phyloP scores from a whole-genome alignment of 108 stramenopile genomes.

The Phaeodactylum tricornutum region DNA sequence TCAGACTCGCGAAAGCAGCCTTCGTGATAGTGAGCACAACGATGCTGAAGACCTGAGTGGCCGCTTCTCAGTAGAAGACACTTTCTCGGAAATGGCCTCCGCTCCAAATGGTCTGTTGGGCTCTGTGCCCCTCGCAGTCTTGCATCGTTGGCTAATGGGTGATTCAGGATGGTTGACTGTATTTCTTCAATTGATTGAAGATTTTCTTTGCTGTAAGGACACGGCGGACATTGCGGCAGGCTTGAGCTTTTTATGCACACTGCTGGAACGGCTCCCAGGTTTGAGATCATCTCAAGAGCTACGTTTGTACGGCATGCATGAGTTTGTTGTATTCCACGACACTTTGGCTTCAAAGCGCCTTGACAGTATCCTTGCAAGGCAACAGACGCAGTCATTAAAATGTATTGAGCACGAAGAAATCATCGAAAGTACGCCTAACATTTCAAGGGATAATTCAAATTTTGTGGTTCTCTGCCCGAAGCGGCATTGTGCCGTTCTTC shows the following conservation, averaged over 20 bases:
- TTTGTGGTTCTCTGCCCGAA: conserved; percentile 26
- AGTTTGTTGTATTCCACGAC: conserved; percentile 22
- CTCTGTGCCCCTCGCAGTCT: conserved; percentile 12
- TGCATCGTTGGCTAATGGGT: conserved; percentile 9
- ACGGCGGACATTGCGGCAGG: conserved; percentile 21
- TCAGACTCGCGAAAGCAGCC: neutral
- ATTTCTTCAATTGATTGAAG: conserved; percentile 25
- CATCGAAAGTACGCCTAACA: neutral
- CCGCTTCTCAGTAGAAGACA: neutral
- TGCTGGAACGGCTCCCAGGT: conserved; percentile 13
- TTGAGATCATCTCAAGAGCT: conserved; percentile 12
- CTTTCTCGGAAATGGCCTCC: neutral
- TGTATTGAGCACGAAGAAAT: neutral
- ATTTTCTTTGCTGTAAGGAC: conserved; percentile 34
- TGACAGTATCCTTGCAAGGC: conserved; percentile 8
- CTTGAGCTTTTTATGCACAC: conserved; percentile 7
- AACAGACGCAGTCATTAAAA: neutral
- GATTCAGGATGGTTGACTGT: conserved; percentile 8
- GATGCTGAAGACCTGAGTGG: conserved; percentile 4
- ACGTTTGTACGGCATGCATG: conserved; percentile 25
- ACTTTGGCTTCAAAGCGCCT: conserved; percentile 13
- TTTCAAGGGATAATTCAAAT: neutral
- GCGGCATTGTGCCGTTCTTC: conserved; percentile 24
- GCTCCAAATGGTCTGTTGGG: conserved; percentile 2
- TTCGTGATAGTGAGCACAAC: neutral